Evolutionary conservation across 2,329 filamentous ascomycete genomes (phyloP), one percentile per base, ranked within the genome.

Genomic region (Onygenales sp.): DNA sequence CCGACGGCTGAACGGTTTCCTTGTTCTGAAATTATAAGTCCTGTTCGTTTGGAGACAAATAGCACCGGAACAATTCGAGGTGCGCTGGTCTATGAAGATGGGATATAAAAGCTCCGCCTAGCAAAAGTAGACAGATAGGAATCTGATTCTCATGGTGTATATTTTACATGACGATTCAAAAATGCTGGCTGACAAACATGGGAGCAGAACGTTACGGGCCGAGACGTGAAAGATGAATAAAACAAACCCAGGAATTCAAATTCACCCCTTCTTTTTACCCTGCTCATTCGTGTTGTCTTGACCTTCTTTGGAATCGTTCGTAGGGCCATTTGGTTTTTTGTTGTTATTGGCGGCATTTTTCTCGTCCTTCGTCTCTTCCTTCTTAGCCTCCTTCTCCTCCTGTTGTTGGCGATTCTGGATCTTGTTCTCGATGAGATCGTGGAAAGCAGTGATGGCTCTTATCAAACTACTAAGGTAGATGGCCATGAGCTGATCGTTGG

Each of bases 381-480:
- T 89, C 65, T 86, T 83, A 45, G 78, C 81, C 63, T 97, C 92
- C 75, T 92, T 92, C 66, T 98, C 93, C 67, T 97, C 93, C 66
- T 94, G 87, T 70, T 94, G 89, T 74, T 97, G 91, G 70, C 92
- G 83, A 75, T 98, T 98, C 77, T 97, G 92, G 62, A 97, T 96
- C 81, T 98, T 98, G 78, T 98, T 98, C 78, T 98, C 93, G 61
- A 98, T 98, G 61, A 98, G 76, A 69, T 98, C 93, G 71, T 98
- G 93, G 85, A 97, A 98, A 7, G 93, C 93, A 10, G 93, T 97
- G 67, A 98, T 98, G 54, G 93, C 93, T 57, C 93, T 83, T 73
- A 98, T 97, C 76, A 97, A 76, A 75, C 89, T 95, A 75, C 89
- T 95, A 52, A 98, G 79, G 73, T 98, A 98, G 70, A 98, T 97